Evolutionary conservation across 495 filamentous ascomycete species (phyloP).

Genomic region (Lasiosphaeris hirsuta): DNA sequence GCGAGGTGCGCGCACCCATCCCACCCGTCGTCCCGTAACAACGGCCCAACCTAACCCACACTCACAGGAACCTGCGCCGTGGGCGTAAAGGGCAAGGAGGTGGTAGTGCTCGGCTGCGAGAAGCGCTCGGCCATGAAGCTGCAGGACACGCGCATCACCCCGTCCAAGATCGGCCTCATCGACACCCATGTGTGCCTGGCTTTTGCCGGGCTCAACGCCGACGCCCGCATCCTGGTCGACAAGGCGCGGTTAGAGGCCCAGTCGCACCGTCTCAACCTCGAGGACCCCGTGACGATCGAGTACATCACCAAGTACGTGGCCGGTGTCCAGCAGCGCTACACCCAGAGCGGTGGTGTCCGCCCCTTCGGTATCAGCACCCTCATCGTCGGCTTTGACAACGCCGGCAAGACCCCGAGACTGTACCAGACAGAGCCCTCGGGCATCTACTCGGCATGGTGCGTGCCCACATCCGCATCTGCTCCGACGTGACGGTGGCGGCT

Average conservation of each 20-base stretch:
- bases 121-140: constrained; percentile 99
- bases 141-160: constrained; percentile 98
- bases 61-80: constrained; percentile 91
- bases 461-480: neutral
- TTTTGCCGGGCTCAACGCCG: constrained; percentile 94
- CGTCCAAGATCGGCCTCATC: constrained; percentile 92
- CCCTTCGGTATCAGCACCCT: constrained; percentile 97
- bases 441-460: constrained; percentile 96
- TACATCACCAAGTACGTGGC: constrained; percentile 99
- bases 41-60: neutral
- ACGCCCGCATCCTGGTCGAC: constrained; percentile 95
- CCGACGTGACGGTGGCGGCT: neutral
- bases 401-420: constrained; percentile 76
- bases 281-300: constrained; percentile 95
- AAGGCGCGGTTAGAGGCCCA: constrained; percentile 96
- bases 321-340: constrained; percentile 96
- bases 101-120: constrained; percentile 96
- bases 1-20: constrained; percentile 60
- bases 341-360: constrained; percentile 93
- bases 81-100: constrained; percentile 90
- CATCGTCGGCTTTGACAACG: constrained; percentile 94
- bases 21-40: neutral
- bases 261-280: constrained; percentile 95
- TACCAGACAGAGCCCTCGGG: constrained; percentile 98
- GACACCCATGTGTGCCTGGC: constrained; percentile 95